Conservation (phyloP, 202 grass and related monocot genomes). For the Sporobolus alterniflorus region DNA sequence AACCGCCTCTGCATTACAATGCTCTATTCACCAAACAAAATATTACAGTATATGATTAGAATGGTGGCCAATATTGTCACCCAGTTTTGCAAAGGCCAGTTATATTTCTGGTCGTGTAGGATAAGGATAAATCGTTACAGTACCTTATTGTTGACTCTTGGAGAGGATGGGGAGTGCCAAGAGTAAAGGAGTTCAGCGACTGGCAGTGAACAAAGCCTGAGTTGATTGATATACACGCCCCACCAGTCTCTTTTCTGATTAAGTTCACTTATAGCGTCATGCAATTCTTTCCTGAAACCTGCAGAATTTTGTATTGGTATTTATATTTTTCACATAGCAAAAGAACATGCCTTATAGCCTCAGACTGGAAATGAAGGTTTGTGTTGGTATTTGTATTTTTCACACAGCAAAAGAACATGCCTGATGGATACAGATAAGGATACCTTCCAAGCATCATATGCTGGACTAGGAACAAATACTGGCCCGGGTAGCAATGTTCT, state of each 20-base stretch:
- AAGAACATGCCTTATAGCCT: not conserved
- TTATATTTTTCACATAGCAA: not conserved
- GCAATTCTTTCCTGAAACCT: constrained; percentile 67
- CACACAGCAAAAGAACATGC: not conserved
- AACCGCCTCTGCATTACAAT: constrained; percentile 75
- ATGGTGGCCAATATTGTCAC: not conserved
- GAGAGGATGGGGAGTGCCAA: constrained; percentile 70
- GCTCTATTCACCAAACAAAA: constrained; percentile 45
- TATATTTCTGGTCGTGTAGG: not conserved
- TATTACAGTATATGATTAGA: not conserved
- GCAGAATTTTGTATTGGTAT: constrained; percentile 5
- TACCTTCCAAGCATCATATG: constrained; percentile 93
- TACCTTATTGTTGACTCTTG: constrained; percentile 77
- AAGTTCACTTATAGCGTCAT: constrained; percentile 43
- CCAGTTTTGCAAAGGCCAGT: not conserved
- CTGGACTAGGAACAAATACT: constrained; percentile 87
- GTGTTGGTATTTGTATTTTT: not conserved
- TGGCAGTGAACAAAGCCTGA: constrained; percentile 86
- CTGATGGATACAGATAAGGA: constrained; percentile 11
- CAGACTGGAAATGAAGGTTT: constrained; percentile 23
- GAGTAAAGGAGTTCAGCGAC: constrained; percentile 56
- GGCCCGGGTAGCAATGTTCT: constrained; percentile 65
- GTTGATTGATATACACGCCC: constrained; percentile 75
- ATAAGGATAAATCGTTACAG: constrained; percentile 25
- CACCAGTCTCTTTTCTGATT: constrained; percentile 66